Percentiles rank a stretch among this genome's conserved stretches.
Conservation (phyloP, 768 basidiomycete species). For the Pleurotus eryngii region DNA sequence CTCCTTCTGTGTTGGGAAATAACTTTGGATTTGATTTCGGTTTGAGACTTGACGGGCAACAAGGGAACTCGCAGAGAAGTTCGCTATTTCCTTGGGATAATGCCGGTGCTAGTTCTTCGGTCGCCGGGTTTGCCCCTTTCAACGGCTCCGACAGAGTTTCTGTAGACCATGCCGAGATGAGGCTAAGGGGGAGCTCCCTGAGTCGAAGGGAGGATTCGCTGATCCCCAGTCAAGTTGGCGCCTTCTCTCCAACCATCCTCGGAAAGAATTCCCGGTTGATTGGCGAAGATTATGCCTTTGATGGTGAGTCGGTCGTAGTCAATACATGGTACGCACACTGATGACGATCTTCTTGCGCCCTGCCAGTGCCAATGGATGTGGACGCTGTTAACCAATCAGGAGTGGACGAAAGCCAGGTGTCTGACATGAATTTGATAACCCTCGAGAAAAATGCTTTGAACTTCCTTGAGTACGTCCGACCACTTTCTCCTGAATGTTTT, state of each 20-base stretch:
- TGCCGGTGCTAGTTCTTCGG: constrained; percentile 64
- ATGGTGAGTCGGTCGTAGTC: constrained; percentile 40
- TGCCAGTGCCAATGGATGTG: background rate
- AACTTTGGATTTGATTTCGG: constrained; percentile 43
- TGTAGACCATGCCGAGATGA: constrained; percentile 50
- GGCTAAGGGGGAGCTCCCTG: constrained; percentile 45
- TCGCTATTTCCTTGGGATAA: constrained; percentile 85
- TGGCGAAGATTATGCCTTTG: constrained; percentile 65
- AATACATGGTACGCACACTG: constrained; percentile 1
- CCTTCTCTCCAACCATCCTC: constrained; percentile 51
- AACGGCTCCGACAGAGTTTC: constrained; percentile 43
- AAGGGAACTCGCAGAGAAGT: constrained; percentile 58
- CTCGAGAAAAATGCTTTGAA: constrained; percentile 78
- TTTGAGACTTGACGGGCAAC: constrained; percentile 27
- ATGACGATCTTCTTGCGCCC: background rate
- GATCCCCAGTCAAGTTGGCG: constrained; percentile 44
- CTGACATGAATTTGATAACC: constrained; percentile 51
- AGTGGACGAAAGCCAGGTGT: constrained; percentile 45
- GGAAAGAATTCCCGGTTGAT: constrained; percentile 38
- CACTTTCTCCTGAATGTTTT: too few species aligned
- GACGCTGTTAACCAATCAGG: constrained; percentile 17
- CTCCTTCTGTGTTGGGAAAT: constrained; percentile 47
- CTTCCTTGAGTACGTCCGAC: constrained; percentile 64
- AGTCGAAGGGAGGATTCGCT: constrained; percentile 60
- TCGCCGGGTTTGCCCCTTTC: constrained; percentile 28